Conservation (phyloP, 495 filamentous ascomycete genomes). For the Aeminium ludgeri region DNA sequence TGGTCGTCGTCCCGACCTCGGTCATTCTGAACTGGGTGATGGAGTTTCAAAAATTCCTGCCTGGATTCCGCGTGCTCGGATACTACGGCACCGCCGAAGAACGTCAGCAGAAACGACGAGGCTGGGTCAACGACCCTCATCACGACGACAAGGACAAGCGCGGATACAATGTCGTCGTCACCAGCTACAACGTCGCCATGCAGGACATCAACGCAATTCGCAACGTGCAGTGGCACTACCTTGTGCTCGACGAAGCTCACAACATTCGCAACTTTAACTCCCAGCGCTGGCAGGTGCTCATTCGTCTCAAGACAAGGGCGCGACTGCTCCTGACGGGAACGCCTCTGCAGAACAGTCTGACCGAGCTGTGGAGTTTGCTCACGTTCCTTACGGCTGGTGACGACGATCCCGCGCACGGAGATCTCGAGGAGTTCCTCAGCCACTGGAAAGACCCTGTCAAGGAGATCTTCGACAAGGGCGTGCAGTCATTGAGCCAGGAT, state of each 20-base stretch:
- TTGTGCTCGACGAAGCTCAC: constrained; percentile 96
- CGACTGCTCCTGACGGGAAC: constrained; percentile 87
- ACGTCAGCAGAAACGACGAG: constrained; percentile 71
- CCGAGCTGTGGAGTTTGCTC: constrained; percentile 89
- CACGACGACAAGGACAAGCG: constrained; percentile 33
- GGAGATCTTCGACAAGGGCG: constrained; percentile 86
- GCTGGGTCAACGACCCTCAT: constrained; percentile 59
- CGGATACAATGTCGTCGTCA: constrained; percentile 86
- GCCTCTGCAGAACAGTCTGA: constrained; percentile 90
- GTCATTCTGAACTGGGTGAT: constrained; percentile 99
- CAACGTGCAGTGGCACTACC: constrained; percentile 87
- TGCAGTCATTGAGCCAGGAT: constrained; percentile 84
- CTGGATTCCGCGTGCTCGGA: constrained; percentile 93
- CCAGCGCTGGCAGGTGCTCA: constrained; percentile 83
- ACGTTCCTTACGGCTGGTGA: constrained; percentile 88
- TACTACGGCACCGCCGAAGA: constrained; percentile 93
- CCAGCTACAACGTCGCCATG: constrained; percentile 88
- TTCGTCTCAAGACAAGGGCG: constrained; percentile 77
- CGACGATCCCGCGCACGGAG: constrained; percentile 37
- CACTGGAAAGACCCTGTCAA: constrained; percentile 88
- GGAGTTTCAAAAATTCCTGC: constrained; percentile 99
- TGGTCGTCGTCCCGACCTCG: constrained; percentile 92
- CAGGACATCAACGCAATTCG: constrained; percentile 90
- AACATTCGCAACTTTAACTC: constrained; percentile 99
- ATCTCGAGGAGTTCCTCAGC: constrained; percentile 77